Base-by-base conservation (phyloP, 306 rosid species). In the Cicer judaicum region DNA sequence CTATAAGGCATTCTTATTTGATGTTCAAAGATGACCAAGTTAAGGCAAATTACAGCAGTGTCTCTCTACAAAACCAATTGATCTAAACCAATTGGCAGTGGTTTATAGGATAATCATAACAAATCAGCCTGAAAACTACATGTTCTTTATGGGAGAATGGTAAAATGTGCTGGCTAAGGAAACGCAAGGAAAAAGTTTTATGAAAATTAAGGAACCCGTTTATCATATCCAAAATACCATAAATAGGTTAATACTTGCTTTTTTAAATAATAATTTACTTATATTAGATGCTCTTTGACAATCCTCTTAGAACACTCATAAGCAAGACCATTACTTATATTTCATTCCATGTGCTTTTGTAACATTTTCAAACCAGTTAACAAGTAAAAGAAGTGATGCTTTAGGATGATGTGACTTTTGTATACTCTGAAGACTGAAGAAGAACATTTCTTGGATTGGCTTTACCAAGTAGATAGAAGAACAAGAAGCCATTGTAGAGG, bases 391-490 rank as follows among this genome's bases (percentile, higher is more conserved):
- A 21, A 38, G 41, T 38, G 64, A 56, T 21, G 67, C 8, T 68
- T 76, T 46, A 19, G 42, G 42, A 63, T 73, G 62, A 60, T 50
- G 60, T 13, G 62, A 66, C 76, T 55, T 56, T 18, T 63, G 67
- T 16, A 47, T 24, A 72, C 36, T 70, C 49, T 50, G 29, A 72
- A 72, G 41, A 12, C 61, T 50, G 48, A 66, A 66, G 44, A 12
- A 15, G 77, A 68, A 73, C 14, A 82, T 61, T 52, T 53, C 19
- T 50, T 19, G 61, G 42, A 18, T 55, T 50, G n/a, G 42, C 62
- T 80, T 40, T 46, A 69, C 50, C 42, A 47, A 48, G 52, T 63
- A 65, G 69, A 64, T 47, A 80, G 60, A 78, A 42, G 47, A 61
- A 68, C 62, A 68, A 55, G 36, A 69, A 70, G 76, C 79, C 54